Conservation (phyloP, 1,139 yeast species). For the Groenewaldozyma sp. region DNA sequence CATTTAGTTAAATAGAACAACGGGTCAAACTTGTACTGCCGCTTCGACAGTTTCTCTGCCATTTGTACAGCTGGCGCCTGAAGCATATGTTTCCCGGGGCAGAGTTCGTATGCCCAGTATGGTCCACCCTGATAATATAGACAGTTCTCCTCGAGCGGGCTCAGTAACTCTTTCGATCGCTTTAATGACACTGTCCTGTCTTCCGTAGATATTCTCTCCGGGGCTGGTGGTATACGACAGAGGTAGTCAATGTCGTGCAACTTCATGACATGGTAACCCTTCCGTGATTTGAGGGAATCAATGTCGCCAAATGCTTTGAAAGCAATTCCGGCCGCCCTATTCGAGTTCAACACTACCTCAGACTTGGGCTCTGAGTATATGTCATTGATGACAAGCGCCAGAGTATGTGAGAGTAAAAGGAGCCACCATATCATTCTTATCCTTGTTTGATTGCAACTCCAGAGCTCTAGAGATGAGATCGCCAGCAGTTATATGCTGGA, state of each 20-base stretch:
- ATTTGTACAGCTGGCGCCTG: too few species aligned
- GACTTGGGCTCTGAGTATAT: conserved; percentile 1
- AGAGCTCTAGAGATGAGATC: too few species aligned
- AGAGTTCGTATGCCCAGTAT: conserved; percentile 59
- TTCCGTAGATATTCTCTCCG: too few species aligned
- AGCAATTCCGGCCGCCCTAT: neutral
- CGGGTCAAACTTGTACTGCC: too few species aligned
- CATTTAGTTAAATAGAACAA: too few species aligned
- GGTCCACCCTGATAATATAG: conserved; percentile 33
- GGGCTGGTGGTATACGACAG: conserved; percentile 7
- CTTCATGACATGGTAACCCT: conserved; percentile 10
- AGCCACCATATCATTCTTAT: too few species aligned
- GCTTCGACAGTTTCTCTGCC: too few species aligned
- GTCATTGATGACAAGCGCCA: too few species aligned
- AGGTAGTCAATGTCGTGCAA: conserved; percentile 3
- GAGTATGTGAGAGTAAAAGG: too few species aligned
- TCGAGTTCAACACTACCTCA: neutral
- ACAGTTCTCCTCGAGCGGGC: conserved; percentile 27
- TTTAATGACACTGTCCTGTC: neutral
- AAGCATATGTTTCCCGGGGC: conserved; percentile 45
- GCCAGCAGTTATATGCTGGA: too few species aligned
- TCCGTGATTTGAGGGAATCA: conserved; percentile 16
- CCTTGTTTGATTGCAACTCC: too few species aligned
- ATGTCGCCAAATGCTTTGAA: conserved; percentile 15
- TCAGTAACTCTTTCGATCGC: conserved; percentile 22